phyloP scores from a whole-genome alignment of 345 rosid species.

The Eutrema yunnanense region DNA sequence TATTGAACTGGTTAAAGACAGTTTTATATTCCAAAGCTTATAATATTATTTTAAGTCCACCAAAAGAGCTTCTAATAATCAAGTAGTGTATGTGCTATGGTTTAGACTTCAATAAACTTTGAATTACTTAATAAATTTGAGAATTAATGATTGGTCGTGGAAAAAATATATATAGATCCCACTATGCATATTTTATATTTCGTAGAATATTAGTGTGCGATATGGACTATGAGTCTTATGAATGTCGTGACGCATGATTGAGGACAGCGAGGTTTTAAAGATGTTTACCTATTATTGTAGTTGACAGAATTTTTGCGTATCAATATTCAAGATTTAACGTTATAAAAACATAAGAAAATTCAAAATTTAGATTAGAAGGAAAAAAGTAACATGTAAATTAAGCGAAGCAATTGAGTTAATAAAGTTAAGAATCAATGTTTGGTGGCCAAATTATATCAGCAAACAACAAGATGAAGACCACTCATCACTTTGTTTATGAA shows the following conservation, averaged over 20 bases:
- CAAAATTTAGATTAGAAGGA: not conserved
- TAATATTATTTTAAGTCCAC: not conserved
- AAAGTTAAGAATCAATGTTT: conserved; percentile 7
- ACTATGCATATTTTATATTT: not conserved
- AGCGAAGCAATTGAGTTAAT: not conserved
- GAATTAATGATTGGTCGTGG: not conserved
- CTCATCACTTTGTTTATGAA: not conserved
- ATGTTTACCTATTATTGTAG: not conserved
- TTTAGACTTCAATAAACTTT: not conserved
- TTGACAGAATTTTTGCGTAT: not conserved
- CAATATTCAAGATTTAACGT: not conserved
- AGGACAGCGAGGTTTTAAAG: not conserved
- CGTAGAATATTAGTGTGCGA: not conserved
- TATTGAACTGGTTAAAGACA: not conserved
- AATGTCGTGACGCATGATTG: not conserved
- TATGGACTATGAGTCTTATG: not conserved
- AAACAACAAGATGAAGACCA: conserved; percentile 4
- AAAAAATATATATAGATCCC: not conserved
- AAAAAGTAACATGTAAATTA: not conserved
- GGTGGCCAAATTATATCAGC: conserved; percentile 22
- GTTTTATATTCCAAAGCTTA: not conserved
- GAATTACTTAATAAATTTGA: not conserved
- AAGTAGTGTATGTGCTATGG: not conserved
- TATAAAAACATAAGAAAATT: not conserved
- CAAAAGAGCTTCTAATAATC: conserved; percentile 3